Base-by-base conservation (phyloP, 2,329 filamentous ascomycete genomes). In the Alternaria sp. region DNA sequence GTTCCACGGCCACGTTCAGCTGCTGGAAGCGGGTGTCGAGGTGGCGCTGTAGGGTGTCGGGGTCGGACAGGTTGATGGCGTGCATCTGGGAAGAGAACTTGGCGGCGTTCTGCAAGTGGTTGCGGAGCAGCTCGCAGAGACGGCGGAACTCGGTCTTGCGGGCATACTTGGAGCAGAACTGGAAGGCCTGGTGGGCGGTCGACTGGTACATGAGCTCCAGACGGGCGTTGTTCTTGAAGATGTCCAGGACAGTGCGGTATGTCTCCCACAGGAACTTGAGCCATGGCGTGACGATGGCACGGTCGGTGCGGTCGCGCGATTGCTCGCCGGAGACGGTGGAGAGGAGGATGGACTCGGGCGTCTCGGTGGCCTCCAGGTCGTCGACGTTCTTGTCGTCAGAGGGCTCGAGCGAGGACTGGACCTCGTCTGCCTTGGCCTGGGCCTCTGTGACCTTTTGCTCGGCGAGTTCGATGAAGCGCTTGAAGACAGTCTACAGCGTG, bases 31-130 rank as follows among this genome's bases (percentile, higher is more conserved):
- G 93, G 52, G 95, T 99, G 81, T 99, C 95, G 51, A 99, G 85
- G 79, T 99, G 95, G 70, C 95, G 92, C 83, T 99, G 95, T 54
- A 99, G 87, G 32, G 95, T 99, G 78, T 99, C 95, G 18, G 95
- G 92, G 74, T 99, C 95, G 80, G 93, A 98, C 66, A 99, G 85
- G 84, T 99, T 99, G 85, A 99, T 99, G 72, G 95, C 95, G 79
- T 98, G 94, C 92, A 98, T 97, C 87, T 98, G 95, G 66, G 93
- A 89, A 46, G 94, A 97, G 84, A 98, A 99, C 83, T 99, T 99
- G 85, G 95, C 94, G 54, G 95, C 95, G 79, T 96, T 99, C 84
- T 97, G 94, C 66, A 99, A 91, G 84, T 99, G 95, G 84, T 99
- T 99, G 74, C 95, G 92, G 65, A 99, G 90, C 66, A 99, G 88